Percentiles rank a stretch among this genome's conserved stretches.
Evolutionary conservation across 208 protist species (phyloP).

Genomic region (Perkinsela sp.): DNA sequence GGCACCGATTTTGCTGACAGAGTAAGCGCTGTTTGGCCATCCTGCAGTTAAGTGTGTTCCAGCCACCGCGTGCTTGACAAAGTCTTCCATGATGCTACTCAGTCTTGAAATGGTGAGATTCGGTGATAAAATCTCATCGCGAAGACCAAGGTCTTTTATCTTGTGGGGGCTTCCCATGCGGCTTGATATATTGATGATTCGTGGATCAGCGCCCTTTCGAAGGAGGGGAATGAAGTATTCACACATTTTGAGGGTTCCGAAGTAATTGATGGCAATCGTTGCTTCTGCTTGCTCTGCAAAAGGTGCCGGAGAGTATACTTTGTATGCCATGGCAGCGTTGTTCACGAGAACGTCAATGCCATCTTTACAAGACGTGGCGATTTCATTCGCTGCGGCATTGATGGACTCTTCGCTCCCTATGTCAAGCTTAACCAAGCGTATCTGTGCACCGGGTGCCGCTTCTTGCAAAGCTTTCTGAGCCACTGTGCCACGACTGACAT

Average conservation of each 20-base stretch:
- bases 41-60: constrained; percentile 8
- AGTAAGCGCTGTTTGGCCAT: constrained; percentile 11
- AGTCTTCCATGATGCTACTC: constrained; percentile 8
- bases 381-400: constrained; percentile 3
- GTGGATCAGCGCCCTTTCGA: constrained; percentile 4
- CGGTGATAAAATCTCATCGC: constrained; percentile 4
- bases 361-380: constrained; percentile 5
- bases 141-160: constrained; percentile 7
- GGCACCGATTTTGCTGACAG: constrained; percentile 13
- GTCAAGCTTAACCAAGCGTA: neutral
- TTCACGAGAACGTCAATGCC: constrained; percentile 14
- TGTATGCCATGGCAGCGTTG: constrained; percentile 15
- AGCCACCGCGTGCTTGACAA: constrained; percentile 6
- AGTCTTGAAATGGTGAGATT: constrained; percentile 7
- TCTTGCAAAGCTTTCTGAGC: constrained; percentile 7
- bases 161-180: constrained; percentile 5
- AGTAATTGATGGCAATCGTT: constrained; percentile 10
- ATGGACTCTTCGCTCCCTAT: constrained; percentile 4
- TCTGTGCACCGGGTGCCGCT: neutral
- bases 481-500: constrained; percentile 1
- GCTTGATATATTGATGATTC: constrained; percentile 12
- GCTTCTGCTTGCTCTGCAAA: constrained; percentile 11
- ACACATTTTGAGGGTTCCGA: constrained; percentile 7
- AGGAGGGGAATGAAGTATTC: constrained; percentile 10
- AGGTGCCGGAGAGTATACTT: constrained; percentile 3